Base-by-base conservation (phyloP, 169 alveolate genomes). In the Eimeria falciformis region DNA sequence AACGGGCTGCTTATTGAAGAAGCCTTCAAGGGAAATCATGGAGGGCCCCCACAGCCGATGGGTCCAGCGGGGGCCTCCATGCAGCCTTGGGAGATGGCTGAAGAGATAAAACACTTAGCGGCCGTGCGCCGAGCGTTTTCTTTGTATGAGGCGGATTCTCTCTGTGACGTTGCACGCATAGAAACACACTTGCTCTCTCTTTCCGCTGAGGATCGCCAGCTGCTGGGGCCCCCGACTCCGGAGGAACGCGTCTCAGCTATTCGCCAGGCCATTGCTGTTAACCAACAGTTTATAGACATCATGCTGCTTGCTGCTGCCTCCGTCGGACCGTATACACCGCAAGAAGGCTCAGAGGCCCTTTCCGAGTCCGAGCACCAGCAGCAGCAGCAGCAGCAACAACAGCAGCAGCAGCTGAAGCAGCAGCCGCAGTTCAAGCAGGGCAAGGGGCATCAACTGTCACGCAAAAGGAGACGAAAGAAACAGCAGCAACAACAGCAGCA, bases 211-310 rank as follows among this genome's bases (percentile, higher is more conserved):
- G 92, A 91, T 58, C 17, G 25, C 14, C 75, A 73, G 56, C 81
- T 91, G 66, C 66, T 91, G 73, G 46, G 46, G 75, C 92, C 86
- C 69, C 82, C 82, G 1, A 6, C 75, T 1, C 56, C 75, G n/a
- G 94, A 66, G 43, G 40, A 56, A n/a, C 56, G 92, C 17, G 56
- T 91, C 5, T 50, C 43, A 25, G 33, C 47, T 18, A 29, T 91
- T 21, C 81, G 46, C 50, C 18, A 25, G 17, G 91, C 94, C 29
- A 65, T 91, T 55, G 86, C 73, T 43, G 23, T 45, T 23, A 91
- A 91, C 69, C 94, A 91, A n/a, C 75, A 82, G 47, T 91, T 91
- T 53, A 68, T 91, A 47, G 83, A 91, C 56, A n/a, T 82, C 6
- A 43, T 91, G 77, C 94, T 90, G 12, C 75, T 84, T 12, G 91